Conservation (phyloP, 1,284 basidiomycete species). For the Heterobasidion parviporum region DNA sequence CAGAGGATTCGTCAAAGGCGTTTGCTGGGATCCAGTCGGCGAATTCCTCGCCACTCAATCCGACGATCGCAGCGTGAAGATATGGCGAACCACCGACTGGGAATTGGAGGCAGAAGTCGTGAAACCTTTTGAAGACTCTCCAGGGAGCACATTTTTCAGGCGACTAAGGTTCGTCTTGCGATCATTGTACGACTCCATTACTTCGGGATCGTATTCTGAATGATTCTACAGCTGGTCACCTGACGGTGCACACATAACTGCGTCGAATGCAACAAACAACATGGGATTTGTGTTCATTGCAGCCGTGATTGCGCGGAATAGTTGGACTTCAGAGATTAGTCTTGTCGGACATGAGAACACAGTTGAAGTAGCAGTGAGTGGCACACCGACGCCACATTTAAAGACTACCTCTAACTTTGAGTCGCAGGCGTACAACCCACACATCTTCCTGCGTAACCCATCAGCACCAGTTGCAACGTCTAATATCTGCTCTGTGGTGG, state of each 20-base stretch:
- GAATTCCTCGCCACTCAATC: constrained; percentile 96
- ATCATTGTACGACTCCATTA: not conserved
- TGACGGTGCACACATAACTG: constrained; percentile 95
- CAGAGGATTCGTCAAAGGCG: constrained; percentile 96
- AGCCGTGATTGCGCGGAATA: constrained; percentile 83
- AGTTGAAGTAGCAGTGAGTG: constrained; percentile 84
- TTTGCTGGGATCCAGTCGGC: constrained; percentile 97
- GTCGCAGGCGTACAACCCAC: constrained; percentile 81
- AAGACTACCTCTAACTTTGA: constrained; percentile 12
- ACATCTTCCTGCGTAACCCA: constrained; percentile 81
- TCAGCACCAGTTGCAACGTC: constrained; percentile 53
- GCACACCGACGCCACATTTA: not conserved
- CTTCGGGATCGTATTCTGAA: not conserved
- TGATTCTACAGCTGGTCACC: constrained; percentile 80
- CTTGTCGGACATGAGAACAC: constrained; percentile 97
- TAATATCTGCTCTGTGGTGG: constrained; percentile 82
- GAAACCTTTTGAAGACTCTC: constrained; percentile 90
- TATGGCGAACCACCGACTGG: constrained; percentile 97
- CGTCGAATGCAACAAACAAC: constrained; percentile 95
- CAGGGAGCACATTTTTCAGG: constrained; percentile 92
- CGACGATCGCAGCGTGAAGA: constrained; percentile 92
- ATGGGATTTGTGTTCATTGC: constrained; percentile 96
- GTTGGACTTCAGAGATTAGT: constrained; percentile 86
- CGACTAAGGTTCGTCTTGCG: constrained; percentile 64
- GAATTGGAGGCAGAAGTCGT: constrained; percentile 73